Evolutionary conservation across 108 stramenopile species (phyloP), one percentile per base, ranked within the genome.

Genomic region (Hondaea fermentalgiana): DNA sequence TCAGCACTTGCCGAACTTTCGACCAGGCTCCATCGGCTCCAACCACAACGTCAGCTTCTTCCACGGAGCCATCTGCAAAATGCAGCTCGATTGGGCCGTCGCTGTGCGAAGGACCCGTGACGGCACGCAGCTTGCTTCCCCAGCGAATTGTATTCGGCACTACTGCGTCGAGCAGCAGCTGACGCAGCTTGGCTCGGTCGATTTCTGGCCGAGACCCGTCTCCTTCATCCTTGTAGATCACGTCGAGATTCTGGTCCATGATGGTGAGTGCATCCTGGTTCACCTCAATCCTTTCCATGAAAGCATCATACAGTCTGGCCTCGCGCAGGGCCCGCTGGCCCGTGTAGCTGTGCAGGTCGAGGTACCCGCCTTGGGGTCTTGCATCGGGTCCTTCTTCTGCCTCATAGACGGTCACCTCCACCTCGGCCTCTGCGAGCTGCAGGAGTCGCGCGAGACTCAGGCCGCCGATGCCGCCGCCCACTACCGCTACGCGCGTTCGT

Each of bases 1-100:
- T 83, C 0, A 83, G 28, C 8, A 83, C 49, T 12, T 0, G 0
- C 10, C 76, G 45, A 47, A 83, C 51, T 45, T 53, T 53, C 10
- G 76, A 83, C 51, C 76, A 53, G 43, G 76, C 76, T 6, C 76
- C 76, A 35, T 83, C 76, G n/a, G 76, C 76, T 6, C 76, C 76
- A 3, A 83, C 51, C 19, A 83, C 76, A 12, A 35, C 45, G 17
- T 47, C 51, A 12, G 76, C 76, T 12, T 2, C 23, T 1, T 83
- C 76, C 23, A 21, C 49, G 45, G 49, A 21, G 0, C 76, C 76
- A 45, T 83, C 76, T 12, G 44, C 23, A 35, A 83, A 83, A 0
- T 12, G 16, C 49, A 83, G 51, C 12, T 17, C 6, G 10, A 83
- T 23, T 17, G 64, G 64, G 64, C 64, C 64, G 42, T 69, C 64